Evolutionary conservation across 768 basidiomycete genomes (phyloP).

Genomic region (Boletus rufocinnamomeus): DNA sequence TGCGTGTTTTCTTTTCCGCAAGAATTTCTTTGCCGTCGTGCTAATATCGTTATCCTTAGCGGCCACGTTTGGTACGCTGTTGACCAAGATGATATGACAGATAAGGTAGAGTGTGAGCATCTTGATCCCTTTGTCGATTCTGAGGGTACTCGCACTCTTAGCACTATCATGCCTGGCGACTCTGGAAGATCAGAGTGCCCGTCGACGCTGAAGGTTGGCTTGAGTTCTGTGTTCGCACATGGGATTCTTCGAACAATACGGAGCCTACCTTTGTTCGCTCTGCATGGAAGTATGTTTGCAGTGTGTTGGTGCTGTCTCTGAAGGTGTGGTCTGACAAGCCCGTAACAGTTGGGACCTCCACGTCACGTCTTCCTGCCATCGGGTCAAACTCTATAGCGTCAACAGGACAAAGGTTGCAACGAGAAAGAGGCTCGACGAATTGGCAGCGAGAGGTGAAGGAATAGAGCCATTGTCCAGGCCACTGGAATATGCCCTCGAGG

Average conservation of each 20-base stretch:
- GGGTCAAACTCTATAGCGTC: constrained; percentile 57
- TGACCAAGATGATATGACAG: constrained; percentile 18
- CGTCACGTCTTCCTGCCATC: constrained; percentile 54
- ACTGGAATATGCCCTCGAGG: constrained; percentile 13
- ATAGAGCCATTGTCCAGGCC: constrained; percentile 20
- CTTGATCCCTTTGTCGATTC: not conserved
- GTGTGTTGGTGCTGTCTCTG: not conserved
- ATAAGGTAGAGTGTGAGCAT: constrained; percentile 7
- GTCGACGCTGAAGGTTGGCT: constrained; percentile 59
- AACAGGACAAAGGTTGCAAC: constrained; percentile 46
- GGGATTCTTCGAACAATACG: constrained; percentile 61
- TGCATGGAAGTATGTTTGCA: constrained; percentile 50
- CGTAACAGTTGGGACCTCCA: constrained; percentile 49
- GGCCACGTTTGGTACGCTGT: constrained; percentile 22
- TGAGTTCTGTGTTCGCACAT: constrained; percentile 55
- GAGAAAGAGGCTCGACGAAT: constrained; percentile 41
- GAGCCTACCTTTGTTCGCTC: constrained; percentile 57
- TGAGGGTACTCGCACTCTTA: constrained; percentile 15
- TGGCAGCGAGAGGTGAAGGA: constrained; percentile 40
- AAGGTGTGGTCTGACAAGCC: not conserved
- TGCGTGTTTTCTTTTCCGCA: not conserved
- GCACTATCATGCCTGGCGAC: constrained; percentile 57
- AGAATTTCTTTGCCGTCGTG: not conserved
- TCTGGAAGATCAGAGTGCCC: constrained; percentile 53
- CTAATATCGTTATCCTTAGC: not conserved